Evolutionary conservation across 352 stramenopile genomes (phyloP).

Genomic region (Saprolegnia diclina): DNA sequence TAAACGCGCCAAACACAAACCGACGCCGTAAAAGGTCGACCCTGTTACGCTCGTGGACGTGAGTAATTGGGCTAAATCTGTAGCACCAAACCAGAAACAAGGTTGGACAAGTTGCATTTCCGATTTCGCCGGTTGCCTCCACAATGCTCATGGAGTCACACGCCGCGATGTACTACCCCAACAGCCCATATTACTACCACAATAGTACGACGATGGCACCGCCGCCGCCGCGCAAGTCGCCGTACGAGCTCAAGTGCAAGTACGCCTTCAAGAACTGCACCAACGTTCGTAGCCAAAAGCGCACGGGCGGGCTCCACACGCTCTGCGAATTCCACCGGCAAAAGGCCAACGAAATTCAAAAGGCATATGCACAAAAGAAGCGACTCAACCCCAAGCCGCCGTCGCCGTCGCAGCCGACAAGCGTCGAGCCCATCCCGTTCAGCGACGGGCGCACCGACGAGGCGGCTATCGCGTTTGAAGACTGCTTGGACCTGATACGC

Average conservation of each 20-base stretch:
- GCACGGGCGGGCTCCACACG: conserved; percentile 62
- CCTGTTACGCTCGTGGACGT: background rate
- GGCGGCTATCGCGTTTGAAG: background rate
- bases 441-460: background rate
- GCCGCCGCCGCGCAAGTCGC: background rate
- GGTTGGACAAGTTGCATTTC: background rate
- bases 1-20: background rate
- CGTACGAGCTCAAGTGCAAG: conserved; percentile 34
- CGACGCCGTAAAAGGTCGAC: background rate
- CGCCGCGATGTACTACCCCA: no score
- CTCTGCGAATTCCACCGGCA: conserved; percentile 65
- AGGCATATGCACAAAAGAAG: conserved; percentile 29
- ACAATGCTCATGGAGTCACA: background rate
- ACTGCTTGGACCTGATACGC: conserved; percentile 7
- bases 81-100: background rate
- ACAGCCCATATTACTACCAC: no score
- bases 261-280: conserved; percentile 70
- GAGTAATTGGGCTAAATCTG: background rate
- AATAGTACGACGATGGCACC: no score
- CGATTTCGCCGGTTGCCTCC: background rate
- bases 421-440: conserved; percentile 12
- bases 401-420: background rate
- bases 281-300: conserved; percentile 51
- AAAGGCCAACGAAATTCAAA: conserved; percentile 72
- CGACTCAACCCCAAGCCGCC: background rate